Evolutionary conservation across 2,329 filamentous ascomycete genomes (phyloP).

Genomic region (Botrytis hyacinthi): DNA sequence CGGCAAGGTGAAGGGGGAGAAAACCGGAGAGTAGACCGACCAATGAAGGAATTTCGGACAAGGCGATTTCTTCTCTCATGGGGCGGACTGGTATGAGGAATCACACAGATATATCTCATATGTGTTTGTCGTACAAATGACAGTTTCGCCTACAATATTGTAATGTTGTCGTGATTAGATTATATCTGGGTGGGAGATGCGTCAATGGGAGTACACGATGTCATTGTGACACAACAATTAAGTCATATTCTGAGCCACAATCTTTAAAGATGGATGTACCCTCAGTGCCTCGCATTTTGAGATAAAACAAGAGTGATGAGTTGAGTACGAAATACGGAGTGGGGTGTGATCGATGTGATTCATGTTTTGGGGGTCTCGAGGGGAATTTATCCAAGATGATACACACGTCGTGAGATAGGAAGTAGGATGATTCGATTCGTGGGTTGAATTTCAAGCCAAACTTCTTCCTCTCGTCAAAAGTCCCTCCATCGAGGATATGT

Average conservation of each 20-base stretch:
- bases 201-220: not conserved
- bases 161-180: constrained; percentile 1
- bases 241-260: not conserved
- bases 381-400: constrained; percentile 6
- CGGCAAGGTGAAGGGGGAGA: too few species aligned
- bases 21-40: not conserved
- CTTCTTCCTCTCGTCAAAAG: not conserved
- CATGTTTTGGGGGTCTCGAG: not conserved
- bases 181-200: not conserved
- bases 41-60: not conserved
- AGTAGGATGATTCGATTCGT: not conserved
- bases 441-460: not conserved
- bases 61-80: not conserved
- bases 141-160: not conserved
- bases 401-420: not conserved
- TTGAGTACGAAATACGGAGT: not conserved
- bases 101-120: not conserved
- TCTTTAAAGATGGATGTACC: not conserved
- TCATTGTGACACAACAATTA: not conserved
- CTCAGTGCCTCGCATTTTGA: not conserved
- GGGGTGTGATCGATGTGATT: not conserved
- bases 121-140: not conserved
- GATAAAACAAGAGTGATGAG: not conserved
- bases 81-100: not conserved
- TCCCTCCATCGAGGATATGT: not conserved